Base-by-base conservation (phyloP, 257 asterid genomes). In the Scutellaria galericulata region DNA sequence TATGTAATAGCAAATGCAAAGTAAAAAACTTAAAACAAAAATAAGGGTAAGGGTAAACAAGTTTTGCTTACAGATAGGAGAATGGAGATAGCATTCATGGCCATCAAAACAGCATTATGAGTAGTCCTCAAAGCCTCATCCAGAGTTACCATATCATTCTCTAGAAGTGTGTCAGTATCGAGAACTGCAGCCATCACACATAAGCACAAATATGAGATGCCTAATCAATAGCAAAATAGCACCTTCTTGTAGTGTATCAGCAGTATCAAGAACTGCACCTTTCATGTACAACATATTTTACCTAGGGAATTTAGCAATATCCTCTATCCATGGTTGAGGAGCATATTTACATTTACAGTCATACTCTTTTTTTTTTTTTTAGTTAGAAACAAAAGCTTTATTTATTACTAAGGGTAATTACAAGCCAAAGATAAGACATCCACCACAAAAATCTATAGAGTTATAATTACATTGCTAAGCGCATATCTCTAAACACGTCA, bases 121-220 rank as follows among this genome's bases (percentile, higher is more conserved):
- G 91, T 85, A 71, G 96, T 86, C 83, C 79, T 91, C 76, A 88
- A 72, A 64, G 99, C 98, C 86, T 94, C 99, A 72, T 94, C 99
- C 74, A 94, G 84, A 52, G 99, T 94, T 54, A 94, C 89, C 78
- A 90, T 77, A 81, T 94, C 98, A 82, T 87, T 91, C 56, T 88
- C 89, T 20, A 94, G 90, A 76, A 94, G 98, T 18, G 86, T 74
- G 77, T 94, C 95, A 74, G 99, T 91, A 69, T 94, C 97, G 79
- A 94, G 85, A 83, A 82, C 99, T 94, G 95, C 88, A 83, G 54
- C 71, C 75, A 61, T 53, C 72, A 77, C 54, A 64, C 67, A 84
- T 22, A 42, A 71, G 65, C 45, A 75, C 56, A 79, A 39, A 82
- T 76, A 44, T 77, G 80, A 70, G 83, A 56, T 41, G 89, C 82